Evolutionary conservation across 2,329 filamentous ascomycete genomes (phyloP).

Genomic region (Coniosporium tulheliwenetii): DNA sequence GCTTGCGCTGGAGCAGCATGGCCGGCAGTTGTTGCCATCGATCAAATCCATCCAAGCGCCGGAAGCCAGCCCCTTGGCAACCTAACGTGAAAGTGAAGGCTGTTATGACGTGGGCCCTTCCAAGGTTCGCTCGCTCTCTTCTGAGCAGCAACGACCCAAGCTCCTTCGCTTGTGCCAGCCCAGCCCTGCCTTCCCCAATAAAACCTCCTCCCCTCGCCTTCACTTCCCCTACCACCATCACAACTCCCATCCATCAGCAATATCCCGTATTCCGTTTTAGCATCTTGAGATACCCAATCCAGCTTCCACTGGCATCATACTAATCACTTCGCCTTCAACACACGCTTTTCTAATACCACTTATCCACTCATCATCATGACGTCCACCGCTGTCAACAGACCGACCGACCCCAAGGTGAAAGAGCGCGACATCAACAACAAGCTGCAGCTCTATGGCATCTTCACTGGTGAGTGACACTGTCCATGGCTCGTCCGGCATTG

Average conservation of each 20-base stretch:
- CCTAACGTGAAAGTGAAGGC: no score
- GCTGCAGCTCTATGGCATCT: constrained; percentile 87
- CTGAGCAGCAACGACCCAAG: no score
- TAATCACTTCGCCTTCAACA: neutral
- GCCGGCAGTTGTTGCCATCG: no score
- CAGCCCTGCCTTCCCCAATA: neutral
- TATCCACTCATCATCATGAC: constrained; percentile 11
- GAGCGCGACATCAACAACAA: constrained; percentile 83
- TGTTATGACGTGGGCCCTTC: no score
- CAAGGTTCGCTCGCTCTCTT: no score
- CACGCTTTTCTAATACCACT: neutral
- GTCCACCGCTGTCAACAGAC: constrained; percentile 46
- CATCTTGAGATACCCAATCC: neutral
- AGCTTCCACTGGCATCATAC: neutral
- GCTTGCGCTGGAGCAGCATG: no score
- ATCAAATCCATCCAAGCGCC: no score
- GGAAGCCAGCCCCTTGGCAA: no score
- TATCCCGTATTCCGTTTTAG: neutral
- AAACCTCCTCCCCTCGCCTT: neutral
- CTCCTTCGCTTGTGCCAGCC: no score
- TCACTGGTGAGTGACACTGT: constrained; percentile 34
- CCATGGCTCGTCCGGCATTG: constrained; percentile 2
- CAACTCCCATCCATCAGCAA: neutral
- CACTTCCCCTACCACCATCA: neutral
- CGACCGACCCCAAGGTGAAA: constrained; percentile 58